Evolutionary conservation across 108 stramenopile species (phyloP).

Genomic region (Aurantiochytrium sp.): DNA sequence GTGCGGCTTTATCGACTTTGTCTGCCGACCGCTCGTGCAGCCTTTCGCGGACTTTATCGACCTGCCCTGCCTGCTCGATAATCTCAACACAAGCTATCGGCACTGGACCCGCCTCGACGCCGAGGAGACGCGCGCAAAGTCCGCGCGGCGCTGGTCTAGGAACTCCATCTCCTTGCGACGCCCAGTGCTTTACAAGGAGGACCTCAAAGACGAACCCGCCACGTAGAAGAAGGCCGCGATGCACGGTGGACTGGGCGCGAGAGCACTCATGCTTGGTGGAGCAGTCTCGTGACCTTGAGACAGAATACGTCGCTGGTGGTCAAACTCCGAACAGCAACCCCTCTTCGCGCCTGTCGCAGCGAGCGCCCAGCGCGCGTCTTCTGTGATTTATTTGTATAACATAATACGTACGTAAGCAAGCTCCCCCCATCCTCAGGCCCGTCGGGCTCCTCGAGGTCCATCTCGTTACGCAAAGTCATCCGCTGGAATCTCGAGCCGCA

Average conservation of each 20-base stretch:
- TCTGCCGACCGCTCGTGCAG: constrained; percentile 64
- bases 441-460: no score
- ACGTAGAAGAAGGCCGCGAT: no score
- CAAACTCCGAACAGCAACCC: no score
- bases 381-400: neutral
- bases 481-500: neutral
- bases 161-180: neutral
- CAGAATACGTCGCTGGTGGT: no score
- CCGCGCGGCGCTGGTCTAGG: neutral
- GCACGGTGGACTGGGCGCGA: no score
- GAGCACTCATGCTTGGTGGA: no score
- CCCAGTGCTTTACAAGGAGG: no score
- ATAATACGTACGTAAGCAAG: neutral
- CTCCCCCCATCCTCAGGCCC: no score
- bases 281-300: no score
- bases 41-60: constrained; percentile 44
- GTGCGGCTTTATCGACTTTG: constrained; percentile 73
- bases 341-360: no score
- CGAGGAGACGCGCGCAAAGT: neutral
- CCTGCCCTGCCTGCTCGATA: neutral
- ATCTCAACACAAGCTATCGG: neutral
- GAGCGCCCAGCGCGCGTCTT: no score
- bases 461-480: neutral
- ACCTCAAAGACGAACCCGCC: no score
- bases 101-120: neutral